These are phyloP conservation scores for Didymella pomorum DNA, from an alignment of 2,329 filamentous ascomycete genomes.

Conservation along the genomic window DNA sequence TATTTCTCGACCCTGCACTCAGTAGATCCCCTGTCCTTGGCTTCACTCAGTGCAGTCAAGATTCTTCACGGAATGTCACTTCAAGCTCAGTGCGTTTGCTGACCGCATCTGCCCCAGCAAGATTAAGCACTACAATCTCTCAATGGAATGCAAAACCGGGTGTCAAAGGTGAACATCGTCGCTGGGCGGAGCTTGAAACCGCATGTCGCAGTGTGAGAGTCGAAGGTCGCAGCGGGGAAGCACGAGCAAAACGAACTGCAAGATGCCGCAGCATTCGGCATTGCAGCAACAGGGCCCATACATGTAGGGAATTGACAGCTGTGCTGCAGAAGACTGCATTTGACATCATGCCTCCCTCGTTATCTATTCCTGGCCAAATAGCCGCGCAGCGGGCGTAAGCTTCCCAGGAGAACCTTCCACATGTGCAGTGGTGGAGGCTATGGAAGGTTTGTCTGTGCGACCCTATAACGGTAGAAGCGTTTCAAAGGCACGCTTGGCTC, in stretches of 20 bases:
- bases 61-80: not conserved
- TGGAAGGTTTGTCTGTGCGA: conserved; percentile 21
- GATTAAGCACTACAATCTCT: not conserved
- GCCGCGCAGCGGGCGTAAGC: not conserved
- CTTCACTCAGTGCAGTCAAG: not conserved
- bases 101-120: not conserved
- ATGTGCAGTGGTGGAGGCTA: conserved; percentile 11
- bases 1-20: not conserved
- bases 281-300: conserved; percentile 4
- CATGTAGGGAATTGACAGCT: conserved; percentile 8
- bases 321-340: not conserved
- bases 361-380: conserved; percentile 10
- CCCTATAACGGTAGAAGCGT: conserved; percentile 26
- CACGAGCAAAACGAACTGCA: conserved; percentile 8
- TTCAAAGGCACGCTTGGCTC: conserved; percentile 38
- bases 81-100: not conserved
- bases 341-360: conserved; percentile 1
- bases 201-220: conserved; percentile 11
- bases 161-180: not conserved
- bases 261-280: not conserved
- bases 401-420: conserved; percentile 16
- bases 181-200: conserved; percentile 14
- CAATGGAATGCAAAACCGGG: not conserved
- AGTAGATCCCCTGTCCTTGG: not conserved
- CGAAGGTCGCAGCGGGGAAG: conserved; percentile 8